Conservation (phyloP, 176 grass and related monocot genomes). For the Eremochloa ophiuroides region DNA sequence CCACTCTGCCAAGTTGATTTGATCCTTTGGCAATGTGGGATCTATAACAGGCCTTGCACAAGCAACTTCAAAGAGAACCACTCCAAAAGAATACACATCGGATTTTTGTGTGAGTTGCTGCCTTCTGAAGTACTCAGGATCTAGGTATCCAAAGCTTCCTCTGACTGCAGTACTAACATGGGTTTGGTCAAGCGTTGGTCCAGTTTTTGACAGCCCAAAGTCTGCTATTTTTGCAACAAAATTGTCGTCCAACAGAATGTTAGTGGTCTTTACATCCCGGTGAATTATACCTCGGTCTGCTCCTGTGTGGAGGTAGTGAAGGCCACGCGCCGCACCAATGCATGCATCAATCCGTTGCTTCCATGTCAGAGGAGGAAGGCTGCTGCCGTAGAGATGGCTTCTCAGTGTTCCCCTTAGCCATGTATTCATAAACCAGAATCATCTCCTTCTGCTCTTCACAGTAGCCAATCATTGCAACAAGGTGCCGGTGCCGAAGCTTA, state of each 20-base stretch:
- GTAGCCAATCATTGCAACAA: constrained; percentile 92
- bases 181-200: constrained; percentile 89
- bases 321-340: constrained; percentile 74
- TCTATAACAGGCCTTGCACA: constrained; percentile 93
- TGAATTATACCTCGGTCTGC: constrained; percentile 91
- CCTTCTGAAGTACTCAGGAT: constrained; percentile 87
- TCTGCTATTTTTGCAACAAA: constrained; percentile 95
- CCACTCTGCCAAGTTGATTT: constrained; percentile 97
- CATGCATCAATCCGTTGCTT: constrained; percentile 83
- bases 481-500: constrained; percentile 93
- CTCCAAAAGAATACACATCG: constrained; percentile 95
- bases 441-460: constrained; percentile 95
- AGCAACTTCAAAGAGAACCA: constrained; percentile 86
- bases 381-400: constrained; percentile 83
- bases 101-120: constrained; percentile 96
- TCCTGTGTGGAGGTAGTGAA: constrained; percentile 97
- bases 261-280: constrained; percentile 94
- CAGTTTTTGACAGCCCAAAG: constrained; percentile 86
- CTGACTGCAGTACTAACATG: constrained; percentile 96
- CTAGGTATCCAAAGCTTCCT: constrained; percentile 96
- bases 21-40: constrained; percentile 76
- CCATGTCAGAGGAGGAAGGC: constrained; percentile 64
- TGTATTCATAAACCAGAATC: constrained; percentile 96
- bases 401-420: constrained; percentile 94
- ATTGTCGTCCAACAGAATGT: constrained; percentile 86